Evolutionary conservation across 495 filamentous ascomycete species (phyloP).

Genomic region (Barbatosphaeria neglecta): DNA sequence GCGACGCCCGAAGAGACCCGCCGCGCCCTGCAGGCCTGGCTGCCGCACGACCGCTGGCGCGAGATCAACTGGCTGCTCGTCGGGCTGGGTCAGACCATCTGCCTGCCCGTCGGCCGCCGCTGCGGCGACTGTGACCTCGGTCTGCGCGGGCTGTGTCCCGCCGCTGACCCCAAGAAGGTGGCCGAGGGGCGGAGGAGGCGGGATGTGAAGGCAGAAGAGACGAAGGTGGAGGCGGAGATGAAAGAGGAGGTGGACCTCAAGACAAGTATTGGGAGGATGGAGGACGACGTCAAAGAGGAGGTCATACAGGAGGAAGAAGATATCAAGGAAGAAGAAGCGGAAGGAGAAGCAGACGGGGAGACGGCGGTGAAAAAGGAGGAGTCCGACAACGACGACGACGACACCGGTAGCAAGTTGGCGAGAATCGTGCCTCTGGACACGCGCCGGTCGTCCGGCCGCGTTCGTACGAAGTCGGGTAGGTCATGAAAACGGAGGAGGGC

Average conservation of each 20-base stretch:
- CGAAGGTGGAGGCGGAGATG: constrained; percentile 13
- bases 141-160: constrained; percentile 61
- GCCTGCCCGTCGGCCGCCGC: constrained; percentile 63
- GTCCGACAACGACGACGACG: too few species aligned
- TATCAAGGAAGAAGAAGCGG: constrained; percentile 8
- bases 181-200: constrained; percentile 30
- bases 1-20: constrained; percentile 81
- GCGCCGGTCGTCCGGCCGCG: too few species aligned
- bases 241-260: constrained; percentile 17
- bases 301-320: constrained; percentile 9
- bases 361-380: constrained; percentile 14
- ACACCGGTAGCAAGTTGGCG: too few species aligned
- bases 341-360: constrained; percentile 14
- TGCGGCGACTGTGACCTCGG: constrained; percentile 79
- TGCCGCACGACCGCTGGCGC: constrained; percentile 81
- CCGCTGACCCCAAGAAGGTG: constrained; percentile 49
- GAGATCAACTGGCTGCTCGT: constrained; percentile 91
- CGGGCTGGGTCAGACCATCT: constrained; percentile 78
- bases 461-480: too few species aligned
- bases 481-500: too few species aligned
- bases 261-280: constrained; percentile 14
- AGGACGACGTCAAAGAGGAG: constrained; percentile 1
- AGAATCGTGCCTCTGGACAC: too few species aligned
- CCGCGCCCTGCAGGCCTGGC: constrained; percentile 63
- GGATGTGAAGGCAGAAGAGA: constrained; percentile 6